Conservation (phyloP, 2,329 filamentous ascomycete species). For the Colletotrichum tanaceti region DNA sequence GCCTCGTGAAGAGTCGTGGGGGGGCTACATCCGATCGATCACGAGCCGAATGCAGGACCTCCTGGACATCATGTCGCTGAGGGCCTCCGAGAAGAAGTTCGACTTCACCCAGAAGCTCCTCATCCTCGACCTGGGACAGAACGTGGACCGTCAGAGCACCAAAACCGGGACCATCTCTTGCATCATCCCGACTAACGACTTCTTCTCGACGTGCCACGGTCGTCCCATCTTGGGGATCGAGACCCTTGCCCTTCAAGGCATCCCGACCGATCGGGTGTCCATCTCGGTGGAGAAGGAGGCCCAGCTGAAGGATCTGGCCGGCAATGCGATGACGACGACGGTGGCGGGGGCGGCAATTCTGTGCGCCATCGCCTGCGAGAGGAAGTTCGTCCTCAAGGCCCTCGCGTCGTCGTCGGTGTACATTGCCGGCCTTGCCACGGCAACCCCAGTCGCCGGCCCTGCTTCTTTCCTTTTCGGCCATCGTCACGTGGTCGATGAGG, state of each 20-base stretch:
- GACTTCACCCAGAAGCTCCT: constrained; percentile 62
- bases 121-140: constrained; percentile 76
- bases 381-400: not conserved
- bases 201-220: constrained; percentile 70
- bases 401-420: not conserved
- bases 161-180: constrained; percentile 71
- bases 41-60: constrained; percentile 73
- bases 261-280: constrained; percentile 71
- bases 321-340: constrained; percentile 83
- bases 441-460: not conserved
- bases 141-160: constrained; percentile 71
- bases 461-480: not conserved
- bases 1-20: constrained; percentile 67
- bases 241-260: constrained; percentile 73
- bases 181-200: constrained; percentile 73
- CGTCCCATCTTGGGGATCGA: constrained; percentile 72
- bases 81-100: constrained; percentile 59
- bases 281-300: constrained; percentile 72
- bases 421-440: not conserved
- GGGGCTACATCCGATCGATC: constrained; percentile 60
- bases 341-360: constrained; percentile 75
- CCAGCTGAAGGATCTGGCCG: constrained; percentile 76
- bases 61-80: constrained; percentile 71
- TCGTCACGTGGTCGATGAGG: not conserved
- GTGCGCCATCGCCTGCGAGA: constrained; percentile 62